Evolutionary conservation across 2,329 filamentous ascomycete genomes (phyloP), one percentile per base, ranked within the genome.

Genomic region (Aureobasidium sp.): DNA sequence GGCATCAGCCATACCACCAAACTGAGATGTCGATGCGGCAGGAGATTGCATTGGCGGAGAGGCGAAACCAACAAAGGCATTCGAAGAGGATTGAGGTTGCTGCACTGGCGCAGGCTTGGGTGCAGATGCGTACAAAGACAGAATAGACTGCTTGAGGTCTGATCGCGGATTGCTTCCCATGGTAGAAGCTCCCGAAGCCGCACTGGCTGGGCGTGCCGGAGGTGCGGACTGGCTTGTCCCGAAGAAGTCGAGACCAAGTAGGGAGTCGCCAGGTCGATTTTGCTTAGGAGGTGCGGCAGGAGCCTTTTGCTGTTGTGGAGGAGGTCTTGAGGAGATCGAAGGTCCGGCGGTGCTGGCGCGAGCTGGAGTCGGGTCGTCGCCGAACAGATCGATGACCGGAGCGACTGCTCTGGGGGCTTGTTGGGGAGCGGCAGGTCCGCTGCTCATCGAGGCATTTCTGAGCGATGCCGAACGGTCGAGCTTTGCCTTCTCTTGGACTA

Each of bases 81-180:
- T 67, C 16, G 86, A 86, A 29, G 67, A 64, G 32, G 75, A 72
- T 14, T 61, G 59, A 41, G 77, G 71, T 61, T 77, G 77, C 61
- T 81, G 77, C 45, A 80, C 76, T 10, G 84, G 79, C 67, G 89
- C 88, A n/a, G 90, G 85, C 70, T 91, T 89, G 1, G 91, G 89
- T 5, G 85, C 85, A 9, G 90, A 89, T 11, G 92, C 91, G 72
- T 99, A 99, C 16, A 99, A 82, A 8, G 94, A 99, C 53, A 99
- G 78, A 64, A 99, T 99, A 2, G 93, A 97, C 75, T 97, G 93
- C 76, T 99, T 99, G 63, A 99, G 79, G 72, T 99, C 94, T 3
- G 93, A 92, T 64, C 94, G 83, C 48, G 91, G 95, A 68, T 89
- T 86, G 13, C 82, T 81, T 21, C 79, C 79, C 3, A 81, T 73